These are phyloP conservation scores for Jatropha podagrica DNA, from an alignment of 441 rosid genomes.

Conservation along the genomic window DNA sequence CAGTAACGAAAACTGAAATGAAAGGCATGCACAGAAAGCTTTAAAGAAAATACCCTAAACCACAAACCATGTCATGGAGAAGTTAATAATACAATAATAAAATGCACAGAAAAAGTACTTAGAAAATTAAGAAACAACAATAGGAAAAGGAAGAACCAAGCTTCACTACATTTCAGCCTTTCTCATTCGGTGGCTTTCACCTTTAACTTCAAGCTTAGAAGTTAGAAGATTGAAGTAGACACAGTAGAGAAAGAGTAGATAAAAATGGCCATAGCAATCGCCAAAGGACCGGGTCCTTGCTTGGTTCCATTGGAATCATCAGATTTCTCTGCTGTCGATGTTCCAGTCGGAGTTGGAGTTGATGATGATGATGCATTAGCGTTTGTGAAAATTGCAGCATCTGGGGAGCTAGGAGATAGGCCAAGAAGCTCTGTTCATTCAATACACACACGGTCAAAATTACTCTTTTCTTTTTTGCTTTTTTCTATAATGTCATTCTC, in stretches of 20 bases:
- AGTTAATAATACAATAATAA: conserved; percentile 6
- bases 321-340: conserved; percentile 17
- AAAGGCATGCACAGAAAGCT: background rate
- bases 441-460: background rate
- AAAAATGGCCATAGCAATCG: conserved; percentile 30
- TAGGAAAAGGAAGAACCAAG: background rate
- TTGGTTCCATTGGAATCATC: conserved; percentile 13
- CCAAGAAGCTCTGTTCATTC: conserved; percentile 68
- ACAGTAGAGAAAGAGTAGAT: conserved; percentile 29
- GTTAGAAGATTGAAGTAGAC: conserved; percentile 10
- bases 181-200: background rate
- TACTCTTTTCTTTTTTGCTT: no score
- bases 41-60: background rate
- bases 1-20: background rate
- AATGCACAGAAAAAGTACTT: background rate
- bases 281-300: conserved; percentile 21
- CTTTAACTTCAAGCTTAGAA: background rate
- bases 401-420: conserved; percentile 72
- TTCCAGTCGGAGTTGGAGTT: conserved; percentile 28
- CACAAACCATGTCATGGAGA: background rate
- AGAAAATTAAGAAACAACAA: background rate
- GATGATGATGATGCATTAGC: conserved; percentile 26
- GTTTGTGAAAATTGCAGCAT: conserved; percentile 63
- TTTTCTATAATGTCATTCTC: no score
- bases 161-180: background rate